phyloP scores from a whole-genome alignment of 306 rosid genomes.

The Oemleria cerasiformis region DNA sequence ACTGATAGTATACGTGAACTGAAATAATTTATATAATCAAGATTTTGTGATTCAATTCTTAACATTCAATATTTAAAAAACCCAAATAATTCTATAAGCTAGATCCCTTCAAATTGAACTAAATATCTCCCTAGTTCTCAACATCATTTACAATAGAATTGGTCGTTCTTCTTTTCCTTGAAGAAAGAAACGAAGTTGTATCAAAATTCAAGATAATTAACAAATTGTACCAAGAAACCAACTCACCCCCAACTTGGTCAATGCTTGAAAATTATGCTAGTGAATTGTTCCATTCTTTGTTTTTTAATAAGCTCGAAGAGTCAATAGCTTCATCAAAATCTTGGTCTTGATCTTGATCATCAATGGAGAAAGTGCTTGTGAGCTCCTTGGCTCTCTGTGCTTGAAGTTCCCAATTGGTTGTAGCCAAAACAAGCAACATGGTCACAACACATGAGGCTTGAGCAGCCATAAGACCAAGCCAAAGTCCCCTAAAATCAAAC shows the following conservation, averaged over 20 bases:
- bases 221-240: not conserved
- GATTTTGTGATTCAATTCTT: too few relatives aligned
- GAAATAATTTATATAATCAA: too few relatives aligned
- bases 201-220: not conserved
- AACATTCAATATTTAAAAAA: too few relatives aligned
- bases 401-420: slow-evolving; percentile 75
- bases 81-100: too few relatives aligned
- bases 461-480: slow-evolving; percentile 86
- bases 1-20: too few relatives aligned
- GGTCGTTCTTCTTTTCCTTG: not conserved
- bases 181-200: not conserved
- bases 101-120: not conserved
- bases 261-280: not conserved
- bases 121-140: not conserved
- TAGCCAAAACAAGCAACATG: slow-evolving; percentile 60
- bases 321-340: not conserved
- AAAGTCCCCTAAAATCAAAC: slow-evolving; percentile 71
- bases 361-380: slow-evolving; percentile 40
- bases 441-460: slow-evolving; percentile 67
- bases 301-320: not conserved
- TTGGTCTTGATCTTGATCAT: not conserved
- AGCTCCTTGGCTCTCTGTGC: slow-evolving; percentile 60
- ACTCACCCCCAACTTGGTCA: not conserved
- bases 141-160: slow-evolving; percentile 2
- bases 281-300: not conserved